Evolutionary conservation across 306 rosid species (phyloP).

Genomic region (Fragaria vesca): DNA sequence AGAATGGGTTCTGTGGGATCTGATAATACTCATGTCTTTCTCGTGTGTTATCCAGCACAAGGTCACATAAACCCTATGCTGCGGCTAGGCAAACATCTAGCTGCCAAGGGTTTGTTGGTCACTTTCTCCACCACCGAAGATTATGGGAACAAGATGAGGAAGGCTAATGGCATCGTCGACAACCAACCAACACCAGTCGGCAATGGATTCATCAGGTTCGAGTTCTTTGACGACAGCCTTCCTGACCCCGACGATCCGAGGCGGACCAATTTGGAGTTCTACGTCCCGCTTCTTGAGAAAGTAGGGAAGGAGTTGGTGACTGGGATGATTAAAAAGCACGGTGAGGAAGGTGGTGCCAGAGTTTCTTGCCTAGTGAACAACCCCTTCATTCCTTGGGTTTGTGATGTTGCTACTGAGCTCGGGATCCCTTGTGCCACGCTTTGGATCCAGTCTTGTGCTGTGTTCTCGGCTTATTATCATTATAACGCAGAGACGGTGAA

Average conservation of each 20-base stretch:
- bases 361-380: slow-evolving; percentile 49
- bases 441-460: slow-evolving; percentile 63
- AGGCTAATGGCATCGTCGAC: slow-evolving; percentile 22
- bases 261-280: not conserved
- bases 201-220: slow-evolving; percentile 46
- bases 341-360: slow-evolving; percentile 3
- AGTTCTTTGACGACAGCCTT: slow-evolving; percentile 45
- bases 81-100: slow-evolving; percentile 44
- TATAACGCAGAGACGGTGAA: slow-evolving; percentile 6
- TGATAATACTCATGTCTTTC: slow-evolving; percentile 34
- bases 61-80: slow-evolving; percentile 69
- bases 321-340: slow-evolving; percentile 15
- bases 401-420: slow-evolving; percentile 34
- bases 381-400: slow-evolving; percentile 55
- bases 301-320: slow-evolving; percentile 29
- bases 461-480: slow-evolving; percentile 35
- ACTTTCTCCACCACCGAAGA: slow-evolving; percentile 38
- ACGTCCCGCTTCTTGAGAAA: slow-evolving; percentile 31
- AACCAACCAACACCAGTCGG: slow-evolving; percentile 22
- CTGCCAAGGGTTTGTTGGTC: slow-evolving; percentile 47
- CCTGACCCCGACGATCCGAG: not conserved
- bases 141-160: slow-evolving; percentile 30
- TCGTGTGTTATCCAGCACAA: slow-evolving; percentile 53
- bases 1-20: not conserved
- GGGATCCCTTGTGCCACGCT: slow-evolving; percentile 51